Evolutionary conservation across 352 stramenopile species (phyloP), one percentile per base, ranked within the genome.

Genomic region (Globisporangium cederbergense): DNA sequence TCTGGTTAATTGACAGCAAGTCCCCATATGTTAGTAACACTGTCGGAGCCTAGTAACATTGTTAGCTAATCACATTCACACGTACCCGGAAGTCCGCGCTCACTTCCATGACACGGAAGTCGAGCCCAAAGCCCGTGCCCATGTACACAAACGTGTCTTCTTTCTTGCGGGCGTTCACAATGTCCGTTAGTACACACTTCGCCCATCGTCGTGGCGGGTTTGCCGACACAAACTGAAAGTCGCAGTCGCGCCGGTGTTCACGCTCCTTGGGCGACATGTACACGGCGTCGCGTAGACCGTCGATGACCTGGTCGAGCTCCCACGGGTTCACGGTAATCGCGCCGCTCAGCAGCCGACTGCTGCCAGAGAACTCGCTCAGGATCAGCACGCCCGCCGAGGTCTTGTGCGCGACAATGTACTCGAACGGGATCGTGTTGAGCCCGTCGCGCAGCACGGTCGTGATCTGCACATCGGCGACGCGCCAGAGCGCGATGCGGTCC

Each of bases 301-400:
- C 78, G 36, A 89, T 89, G 0, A 93, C 74, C 58, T 93, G 78
- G 58, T 91, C 85, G 2, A 97, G 66, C 69, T 98, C 97, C 96
- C 97, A 99, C 1, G 97, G 97, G 68, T 99, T 99, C 11, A 99
- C 92, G 10, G 95, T 96, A 18, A 99, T 60, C 4, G 96, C 93
- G 3, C 97, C 97, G 60, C 93, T 91, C 58, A 99, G 86, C 2
- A 99, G 77, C 16, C 97, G 84, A 60, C 95, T 98, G 65, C 90
- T 98, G 25, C 89, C 95, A 1, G 96, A 97, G 68, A 99, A 99
- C 64, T 99, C 97, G 65, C 95, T 99, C n/a, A 99, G 71, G 58
- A 99, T 98, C 40, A 98, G 75, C 2, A 98, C 78, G 9, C 96
- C 95, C 6, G 85, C 68, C 1, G 79, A 83, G 1, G 73, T 88